Percentiles rank a stretch among this genome's conserved stretches.
Conservation (phyloP, 2,329 filamentous ascomycete genomes). For the Ilyonectria destructans region DNA sequence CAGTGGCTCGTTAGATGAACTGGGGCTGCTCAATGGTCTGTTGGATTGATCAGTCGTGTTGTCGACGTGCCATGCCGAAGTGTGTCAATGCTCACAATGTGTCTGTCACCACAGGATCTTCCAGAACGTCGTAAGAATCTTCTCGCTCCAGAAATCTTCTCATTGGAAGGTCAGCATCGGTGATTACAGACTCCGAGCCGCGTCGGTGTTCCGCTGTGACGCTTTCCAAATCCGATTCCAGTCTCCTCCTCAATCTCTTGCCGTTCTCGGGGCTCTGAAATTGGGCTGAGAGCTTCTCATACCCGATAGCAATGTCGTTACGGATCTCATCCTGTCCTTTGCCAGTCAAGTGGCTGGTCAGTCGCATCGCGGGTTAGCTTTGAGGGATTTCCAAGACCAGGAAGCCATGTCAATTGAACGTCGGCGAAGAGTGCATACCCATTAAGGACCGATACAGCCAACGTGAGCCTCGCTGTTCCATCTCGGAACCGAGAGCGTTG, state of each 20-base stretch:
- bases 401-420: background rate
- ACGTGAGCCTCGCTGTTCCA: slow-evolving; percentile 1
- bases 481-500: slow-evolving; percentile 1
- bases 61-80: background rate
- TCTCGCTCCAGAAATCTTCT: background rate
- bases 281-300: slow-evolving; percentile 10
- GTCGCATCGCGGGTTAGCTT: background rate
- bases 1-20: background rate
- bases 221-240: slow-evolving; percentile 7
- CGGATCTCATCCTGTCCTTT: slow-evolving; percentile 10
- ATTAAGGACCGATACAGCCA: slow-evolving; percentile 8
- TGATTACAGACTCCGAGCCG: background rate
- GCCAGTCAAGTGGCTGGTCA: background rate
- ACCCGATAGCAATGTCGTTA: background rate
- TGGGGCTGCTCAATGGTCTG: background rate
- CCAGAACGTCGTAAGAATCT: background rate
- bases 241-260: background rate
- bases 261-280: background rate
- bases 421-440: background rate
- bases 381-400: background rate
- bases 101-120: background rate
- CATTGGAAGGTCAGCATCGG: background rate
- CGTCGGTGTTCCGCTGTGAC: background rate
- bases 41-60: background rate
- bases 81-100: background rate